Base-by-base conservation (phyloP, 2,329 filamentous ascomycete species). In the Ceratocystis albifundus region DNA sequence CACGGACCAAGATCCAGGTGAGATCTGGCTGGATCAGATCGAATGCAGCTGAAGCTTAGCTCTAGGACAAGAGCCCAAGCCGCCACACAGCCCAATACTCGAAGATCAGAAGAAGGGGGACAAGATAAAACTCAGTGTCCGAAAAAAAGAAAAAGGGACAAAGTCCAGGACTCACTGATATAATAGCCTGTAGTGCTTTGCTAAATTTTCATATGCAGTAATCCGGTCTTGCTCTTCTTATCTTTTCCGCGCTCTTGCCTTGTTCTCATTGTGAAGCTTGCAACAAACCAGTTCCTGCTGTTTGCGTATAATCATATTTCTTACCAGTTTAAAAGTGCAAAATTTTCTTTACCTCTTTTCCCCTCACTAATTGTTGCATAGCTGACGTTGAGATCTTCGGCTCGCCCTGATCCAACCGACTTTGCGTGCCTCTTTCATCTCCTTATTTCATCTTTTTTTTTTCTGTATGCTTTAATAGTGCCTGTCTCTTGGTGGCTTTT, bases 31-130 rank as follows among this genome's bases (percentile, higher is more conserved):
- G 55, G 6, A 59, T 59, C 28, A 32, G 25, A 36, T 59, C 28
- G 28, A 36, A 30, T 59, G 55, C 55, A 59, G 55, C 55, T 59
- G 55, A 59, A 59, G 55, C 30, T 59, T 59, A 28, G 28, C 55
- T 36, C n/a, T 1, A 25, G 48, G 15, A 30, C 20, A 36, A 17
- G 17, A 36, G 36, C 6, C 30, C 30, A 36, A 59, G 22, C 28
- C 12, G 55, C 28, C 12, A 59, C 55, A 59, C 12, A 32, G 20
- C 20, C 20, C 22, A 28, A 36, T 36, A 1, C 55, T 36, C 55
- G 55, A 28, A 59, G 55, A 36, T 59, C 55, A 59, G 28, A 59
- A 36, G 15, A 59, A 36, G 15, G 32, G 32, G 55, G n/a, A 59
- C 55, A 59, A 8, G 28, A 36, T 2, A 17, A 57, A 28, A 57